phyloP scores from a whole-genome alignment of 2,329 filamentous ascomycete species.

The Sclerotiophoma versabilis region DNA sequence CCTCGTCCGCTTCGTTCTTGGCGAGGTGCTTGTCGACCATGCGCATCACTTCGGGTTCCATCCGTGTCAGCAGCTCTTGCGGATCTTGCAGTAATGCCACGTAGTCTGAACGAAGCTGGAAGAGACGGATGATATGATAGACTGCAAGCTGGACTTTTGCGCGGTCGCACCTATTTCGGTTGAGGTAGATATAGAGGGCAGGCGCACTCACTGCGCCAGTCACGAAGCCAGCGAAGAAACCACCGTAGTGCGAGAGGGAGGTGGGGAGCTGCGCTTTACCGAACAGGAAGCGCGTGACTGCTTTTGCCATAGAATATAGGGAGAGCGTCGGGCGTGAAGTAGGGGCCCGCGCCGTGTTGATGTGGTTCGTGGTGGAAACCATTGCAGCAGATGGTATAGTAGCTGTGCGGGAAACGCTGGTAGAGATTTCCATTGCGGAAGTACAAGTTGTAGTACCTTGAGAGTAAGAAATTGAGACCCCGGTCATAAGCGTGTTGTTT shows the following conservation, averaged over 20 bases:
- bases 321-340: background rate
- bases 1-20: slow-evolving; percentile 7
- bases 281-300: slow-evolving; percentile 16
- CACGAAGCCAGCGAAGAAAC: slow-evolving; percentile 10
- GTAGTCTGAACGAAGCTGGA: background rate
- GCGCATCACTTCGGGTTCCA: slow-evolving; percentile 14
- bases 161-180: slow-evolving; percentile 4
- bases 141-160: slow-evolving; percentile 26
- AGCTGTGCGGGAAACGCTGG: background rate
- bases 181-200: slow-evolving; percentile 12
- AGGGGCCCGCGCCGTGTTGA: background rate
- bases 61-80: slow-evolving; percentile 1
- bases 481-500: background rate
- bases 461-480: no score
- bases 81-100: background rate
- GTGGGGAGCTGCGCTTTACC: slow-evolving; percentile 7
- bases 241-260: slow-evolving; percentile 2
- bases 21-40: slow-evolving; percentile 15
- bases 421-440: background rate
- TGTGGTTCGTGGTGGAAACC: background rate
- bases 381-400: background rate
- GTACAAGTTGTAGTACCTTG: background rate
- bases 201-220: background rate
- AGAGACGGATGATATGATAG: slow-evolving; percentile 16
- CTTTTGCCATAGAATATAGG: slow-evolving; percentile 8